A percentile compares a stretch with the other conserved stretches of the same genome.
Conservation (phyloP, 2,329 filamentous ascomycete genomes). For the Hymenoscyphus scutula region DNA sequence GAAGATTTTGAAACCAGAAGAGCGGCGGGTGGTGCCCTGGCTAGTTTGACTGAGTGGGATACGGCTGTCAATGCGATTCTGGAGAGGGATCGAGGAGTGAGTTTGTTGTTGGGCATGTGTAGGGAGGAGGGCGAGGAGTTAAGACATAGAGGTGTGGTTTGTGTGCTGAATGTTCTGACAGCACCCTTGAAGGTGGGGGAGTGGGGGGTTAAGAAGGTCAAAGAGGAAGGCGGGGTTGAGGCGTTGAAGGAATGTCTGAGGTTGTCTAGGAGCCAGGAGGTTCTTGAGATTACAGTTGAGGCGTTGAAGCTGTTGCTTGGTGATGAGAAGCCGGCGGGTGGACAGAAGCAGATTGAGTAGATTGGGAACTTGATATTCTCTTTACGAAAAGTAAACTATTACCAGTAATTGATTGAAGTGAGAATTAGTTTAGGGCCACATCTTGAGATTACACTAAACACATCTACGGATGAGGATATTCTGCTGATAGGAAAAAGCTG, state of each 20-base stretch:
- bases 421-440: too few relatives aligned
- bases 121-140: conserved; percentile 68
- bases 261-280: conserved; percentile 64
- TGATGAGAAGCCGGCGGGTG: conserved; percentile 21
- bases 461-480: too few relatives aligned
- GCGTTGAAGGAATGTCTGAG: conserved; percentile 67
- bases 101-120: conserved; percentile 78
- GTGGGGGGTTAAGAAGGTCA: conserved; percentile 58
- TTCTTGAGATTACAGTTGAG: conserved; percentile 69
- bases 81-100: conserved; percentile 67
- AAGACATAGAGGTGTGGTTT: conserved; percentile 71
- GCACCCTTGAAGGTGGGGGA: conserved; percentile 64
- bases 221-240: conserved; percentile 62
- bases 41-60: conserved; percentile 78
- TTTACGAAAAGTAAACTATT: too few relatives aligned
- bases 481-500: too few relatives aligned
- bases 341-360: conserved; percentile 11
- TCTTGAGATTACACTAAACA: too few relatives aligned
- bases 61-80: conserved; percentile 70
- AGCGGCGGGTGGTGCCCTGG: conserved; percentile 85
- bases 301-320: conserved; percentile 57
- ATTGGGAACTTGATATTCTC: too few relatives aligned
- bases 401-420: too few relatives aligned
- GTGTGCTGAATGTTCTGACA: conserved; percentile 68
- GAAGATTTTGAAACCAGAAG: conserved; percentile 76